Evolutionary conservation across 1,284 basidiomycete genomes (phyloP), one percentile per base, ranked within the genome.

Genomic region (Leccinum pachyderme): DNA sequence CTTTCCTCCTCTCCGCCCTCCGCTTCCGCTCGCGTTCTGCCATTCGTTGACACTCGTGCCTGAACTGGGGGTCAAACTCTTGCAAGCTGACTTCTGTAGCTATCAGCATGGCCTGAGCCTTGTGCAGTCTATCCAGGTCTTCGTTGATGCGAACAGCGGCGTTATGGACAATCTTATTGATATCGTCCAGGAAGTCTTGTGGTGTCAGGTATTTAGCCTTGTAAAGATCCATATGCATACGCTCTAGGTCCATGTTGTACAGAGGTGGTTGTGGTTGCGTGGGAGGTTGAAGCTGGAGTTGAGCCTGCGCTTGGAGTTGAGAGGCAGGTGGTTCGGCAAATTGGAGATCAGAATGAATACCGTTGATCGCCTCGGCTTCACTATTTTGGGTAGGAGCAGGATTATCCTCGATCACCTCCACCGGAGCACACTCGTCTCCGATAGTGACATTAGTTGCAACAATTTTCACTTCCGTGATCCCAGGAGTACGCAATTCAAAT

Each of bases 31-130:
- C 90, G 32, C 96, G 78, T 47, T 75, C 81, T 8, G 91, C 89
- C 90, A 96, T 96, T 54, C 90, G 80, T 70, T 91, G 88, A 70
- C 95, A 98, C 69, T 98, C 95, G 29, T 87, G 65, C 43, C 79
- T 77, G 72, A 98, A 91, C 47, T 83, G 80, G 0, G 83, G 81
- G 69, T 99, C 97, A 67, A 98, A 95, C 63, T 91, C 88, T 63
- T 92, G 86, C 53, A 97, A 82, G 74, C 94, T 89, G 57, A 98
- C 86, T 67, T 92, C 81, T 0, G 93, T 83, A 46, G 93, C 86
- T 29, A 87, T 95, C 56, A 87, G 82, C 93, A 99, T 93, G 52
- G 94, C 90, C 59, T 93, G 87, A 0, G 97, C 91, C 62, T 89
- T 89, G 64, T 85, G 82, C 31, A 92, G 72, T 37, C 90, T 78